Percentiles rank a stretch among this genome's conserved stretches.
Conservation (phyloP, 2,329 filamentous ascomycete genomes). For the Trichoderma simmonsii region DNA sequence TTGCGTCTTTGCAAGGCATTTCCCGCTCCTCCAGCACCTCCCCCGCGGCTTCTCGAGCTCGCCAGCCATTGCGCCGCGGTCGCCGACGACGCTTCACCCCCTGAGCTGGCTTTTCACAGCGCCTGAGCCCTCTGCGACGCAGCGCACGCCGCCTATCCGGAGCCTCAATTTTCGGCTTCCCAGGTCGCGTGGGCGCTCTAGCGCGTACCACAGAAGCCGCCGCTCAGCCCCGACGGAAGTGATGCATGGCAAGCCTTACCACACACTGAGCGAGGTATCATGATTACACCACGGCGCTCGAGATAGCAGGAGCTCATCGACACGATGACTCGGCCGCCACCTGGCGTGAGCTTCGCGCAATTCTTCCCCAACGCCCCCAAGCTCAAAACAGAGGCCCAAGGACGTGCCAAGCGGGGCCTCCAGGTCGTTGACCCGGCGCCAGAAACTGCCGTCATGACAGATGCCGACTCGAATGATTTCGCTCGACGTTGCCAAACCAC, state of each 20-base stretch:
- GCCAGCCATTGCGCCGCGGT: constrained; percentile 18
- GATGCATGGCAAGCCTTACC: constrained; percentile 23
- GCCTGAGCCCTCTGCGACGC: constrained; percentile 1
- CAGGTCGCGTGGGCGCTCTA: constrained; percentile 40
- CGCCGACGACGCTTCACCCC: constrained; percentile 16
- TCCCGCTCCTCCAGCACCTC: constrained; percentile 8
- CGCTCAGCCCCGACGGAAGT: constrained; percentile 20
- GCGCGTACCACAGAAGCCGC: constrained; percentile 24
- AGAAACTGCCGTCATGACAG: constrained; percentile 25
- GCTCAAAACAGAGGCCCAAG: constrained; percentile 49
- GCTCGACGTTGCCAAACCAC: constrained; percentile 23
- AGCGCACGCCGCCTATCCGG: constrained; percentile 8
- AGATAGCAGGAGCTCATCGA: constrained; percentile 49
- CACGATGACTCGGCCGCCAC: constrained; percentile 76
- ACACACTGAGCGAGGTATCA: constrained; percentile 46
- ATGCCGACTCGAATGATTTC: constrained; percentile 27
- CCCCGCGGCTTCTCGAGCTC: constrained; percentile 2
- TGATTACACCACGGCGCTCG: constrained; percentile 53
- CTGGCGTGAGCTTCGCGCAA: constrained; percentile 74
- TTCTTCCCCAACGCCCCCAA: constrained; percentile 79
- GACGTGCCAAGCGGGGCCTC: constrained; percentile 31
- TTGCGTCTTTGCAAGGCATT: constrained; percentile 14
- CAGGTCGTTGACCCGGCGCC: constrained; percentile 25
- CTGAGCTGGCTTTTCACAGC: background rate
- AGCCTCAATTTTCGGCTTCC: constrained; percentile 20